Base-by-base conservation (phyloP, 176 grass and related monocot species). In the Phragmites australis region DNA sequence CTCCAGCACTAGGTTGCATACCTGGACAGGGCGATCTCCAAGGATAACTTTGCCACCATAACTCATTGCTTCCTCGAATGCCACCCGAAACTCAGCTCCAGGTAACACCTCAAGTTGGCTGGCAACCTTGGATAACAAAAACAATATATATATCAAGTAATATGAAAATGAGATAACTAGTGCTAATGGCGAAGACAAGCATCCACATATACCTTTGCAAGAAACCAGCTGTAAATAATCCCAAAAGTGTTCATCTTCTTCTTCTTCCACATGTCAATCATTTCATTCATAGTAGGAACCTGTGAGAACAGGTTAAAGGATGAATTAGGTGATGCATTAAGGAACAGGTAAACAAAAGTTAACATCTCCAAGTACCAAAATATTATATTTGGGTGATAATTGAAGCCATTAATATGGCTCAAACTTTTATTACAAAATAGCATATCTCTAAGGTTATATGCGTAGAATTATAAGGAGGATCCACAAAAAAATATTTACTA, bases 181-280 rank as follows among this genome's bases (percentile, higher is more conserved):
- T 37, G 79, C 9, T 51, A 72, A 63, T 27, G 42, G 39, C 2
- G 34, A 65, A 47, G 68, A 39, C 59, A 75, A 82, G 47, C 14
- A 73, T 63, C 29, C 43, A 50, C 17, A 15, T 39, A 82, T 87
- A 85, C 96, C 88, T 95, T 99, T 37, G 96, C 92, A 82, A 99
- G 96, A 83, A 99, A 99, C 88, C 96, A 99, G 74, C 86, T 93
- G 68, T 99, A 99, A 44, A 99, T 81, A 79, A 99, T 99, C 15
- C 96, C 92, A 63, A 99, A 99, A 68, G 92, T 72, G 80, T 95
- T 99, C 78, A 87, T 89, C 72, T 93, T 99, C 70, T 99, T 91
- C 51, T 92, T 99, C 83, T 91, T 99, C 90, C 92, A 99, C 90
- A 91, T 91, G 78, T 99, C 92, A 91, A 93, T 84, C 92, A 99